Conservation (phyloP, 1,139 yeast species). For the Blastobotrys buckinghamii region DNA sequence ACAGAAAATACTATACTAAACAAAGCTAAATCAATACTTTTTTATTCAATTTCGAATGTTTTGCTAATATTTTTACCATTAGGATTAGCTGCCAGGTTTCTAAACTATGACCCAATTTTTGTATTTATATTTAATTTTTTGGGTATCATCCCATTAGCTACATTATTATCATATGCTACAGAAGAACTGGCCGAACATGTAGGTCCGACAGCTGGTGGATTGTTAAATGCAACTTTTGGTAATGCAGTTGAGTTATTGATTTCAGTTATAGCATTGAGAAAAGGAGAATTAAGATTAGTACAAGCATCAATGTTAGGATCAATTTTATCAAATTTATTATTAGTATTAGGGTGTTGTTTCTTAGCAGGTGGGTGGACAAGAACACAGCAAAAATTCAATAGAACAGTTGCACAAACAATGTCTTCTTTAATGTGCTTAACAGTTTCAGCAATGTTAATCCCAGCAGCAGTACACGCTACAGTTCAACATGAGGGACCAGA, state of each 20-base stretch:
- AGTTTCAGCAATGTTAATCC: slow-evolving; percentile 78
- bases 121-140: slow-evolving; percentile 73
- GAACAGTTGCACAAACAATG: slow-evolving; percentile 97
- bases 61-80: slow-evolving; percentile 77
- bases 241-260: slow-evolving; percentile 92
- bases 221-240: slow-evolving; percentile 93
- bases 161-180: slow-evolving; percentile 81
- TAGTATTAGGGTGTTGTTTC: slow-evolving; percentile 94
- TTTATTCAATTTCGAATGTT: slow-evolving; percentile 62
- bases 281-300: slow-evolving; percentile 85
- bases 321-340: slow-evolving; percentile 73
- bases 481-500: not conserved
- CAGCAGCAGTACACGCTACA: slow-evolving; percentile 93
- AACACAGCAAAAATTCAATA: slow-evolving; percentile 82
- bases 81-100: slow-evolving; percentile 69
- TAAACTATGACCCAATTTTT: slow-evolving; percentile 51
- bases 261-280: slow-evolving; percentile 73
- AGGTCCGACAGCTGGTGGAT: slow-evolving; percentile 66
- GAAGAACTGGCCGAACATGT: slow-evolving; percentile 84
- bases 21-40: slow-evolving; percentile 17
- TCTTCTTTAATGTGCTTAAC: slow-evolving; percentile 87
- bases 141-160: slow-evolving; percentile 90
- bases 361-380: slow-evolving; percentile 86
- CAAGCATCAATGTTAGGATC: slow-evolving; percentile 96
- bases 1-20: slow-evolving; percentile 1